Conservation (phyloP, 495 filamentous ascomycete genomes). For the Aspergillus ellipticus region DNA sequence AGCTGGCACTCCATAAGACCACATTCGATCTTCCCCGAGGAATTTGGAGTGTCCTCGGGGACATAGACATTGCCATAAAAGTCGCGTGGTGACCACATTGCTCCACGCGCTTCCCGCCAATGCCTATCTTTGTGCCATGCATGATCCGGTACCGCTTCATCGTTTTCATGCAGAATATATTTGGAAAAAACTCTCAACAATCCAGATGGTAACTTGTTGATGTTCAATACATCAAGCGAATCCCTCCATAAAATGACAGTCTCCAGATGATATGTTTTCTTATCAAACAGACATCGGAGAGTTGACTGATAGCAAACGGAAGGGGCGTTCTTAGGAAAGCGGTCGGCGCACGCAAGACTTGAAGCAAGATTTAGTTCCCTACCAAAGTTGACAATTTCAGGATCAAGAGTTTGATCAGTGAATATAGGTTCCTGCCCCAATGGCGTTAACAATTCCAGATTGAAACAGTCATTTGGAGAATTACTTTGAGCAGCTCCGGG, state of each 20-base stretch:
- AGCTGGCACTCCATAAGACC: slow-evolving; percentile 47
- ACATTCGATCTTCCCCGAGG: slow-evolving; percentile 41
- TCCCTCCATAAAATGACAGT: slow-evolving; percentile 37
- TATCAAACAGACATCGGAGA: slow-evolving; percentile 14
- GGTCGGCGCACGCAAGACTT: slow-evolving; percentile 25
- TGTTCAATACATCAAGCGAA: slow-evolving; percentile 28
- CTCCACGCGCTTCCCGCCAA: neutral
- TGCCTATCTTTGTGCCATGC: neutral
- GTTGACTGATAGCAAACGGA: slow-evolving; percentile 35
- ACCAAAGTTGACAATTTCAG: slow-evolving; percentile 16
- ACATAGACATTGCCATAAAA: slow-evolving; percentile 67
- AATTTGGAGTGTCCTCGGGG: slow-evolving; percentile 35
- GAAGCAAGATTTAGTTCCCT: slow-evolving; percentile 20
- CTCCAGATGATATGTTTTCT: slow-evolving; percentile 24
- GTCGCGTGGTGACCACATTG: slow-evolving; percentile 49
- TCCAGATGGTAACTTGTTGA: slow-evolving; percentile 16
- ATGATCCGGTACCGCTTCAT: neutral
- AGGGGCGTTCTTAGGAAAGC: slow-evolving; percentile 19
- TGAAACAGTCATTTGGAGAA: slow-evolving; percentile 7
- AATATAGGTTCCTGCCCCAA: slow-evolving; percentile 17
- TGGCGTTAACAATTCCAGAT: slow-evolving; percentile 17
- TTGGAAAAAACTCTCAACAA: slow-evolving; percentile 24
- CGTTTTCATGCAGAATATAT: slow-evolving; percentile 27
- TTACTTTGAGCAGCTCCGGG: neutral
- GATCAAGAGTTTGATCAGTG: slow-evolving; percentile 15